Percentiles rank a stretch among this genome's conserved stretches.
These are phyloP conservation scores for Diophrys sp. DNA, from an alignment of 73 alveolate species.

Conservation along the genomic window DNA sequence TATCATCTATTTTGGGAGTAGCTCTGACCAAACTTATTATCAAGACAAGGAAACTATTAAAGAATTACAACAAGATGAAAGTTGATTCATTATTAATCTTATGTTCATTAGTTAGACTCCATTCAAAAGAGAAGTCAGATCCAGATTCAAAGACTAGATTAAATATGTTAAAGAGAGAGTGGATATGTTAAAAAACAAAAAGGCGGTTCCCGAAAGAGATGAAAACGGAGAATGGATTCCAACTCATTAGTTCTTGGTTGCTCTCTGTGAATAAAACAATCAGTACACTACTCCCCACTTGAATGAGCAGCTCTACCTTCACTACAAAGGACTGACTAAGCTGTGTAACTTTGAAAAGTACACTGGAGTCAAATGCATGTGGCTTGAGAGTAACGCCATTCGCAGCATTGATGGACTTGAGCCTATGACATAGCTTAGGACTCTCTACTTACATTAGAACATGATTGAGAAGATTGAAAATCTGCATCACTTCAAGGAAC, in stretches of 20 bases:
- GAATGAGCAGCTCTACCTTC: constrained; percentile 79
- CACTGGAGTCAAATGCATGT: constrained; percentile 65
- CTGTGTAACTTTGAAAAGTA: constrained; percentile 78
- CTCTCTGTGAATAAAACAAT: constrained; percentile 71
- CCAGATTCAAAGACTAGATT: neutral
- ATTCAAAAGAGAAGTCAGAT: constrained; percentile 9
- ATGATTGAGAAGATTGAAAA: constrained; percentile 55
- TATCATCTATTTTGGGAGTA: constrained; percentile 81
- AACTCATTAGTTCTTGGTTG: constrained; percentile 42
- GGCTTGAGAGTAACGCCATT: constrained; percentile 79
- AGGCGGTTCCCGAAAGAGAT: constrained; percentile 13
- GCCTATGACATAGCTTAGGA: constrained; percentile 53
- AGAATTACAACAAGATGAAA: constrained; percentile 27
- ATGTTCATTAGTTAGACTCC: constrained; percentile 26
- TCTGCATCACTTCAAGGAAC: constrained; percentile 53
- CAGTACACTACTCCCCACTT: constrained; percentile 80
- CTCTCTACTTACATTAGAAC: constrained; percentile 45
- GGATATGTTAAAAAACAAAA: neutral
- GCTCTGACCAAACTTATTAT: constrained; percentile 77
- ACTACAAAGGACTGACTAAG: constrained; percentile 78
- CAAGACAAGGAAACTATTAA: constrained; percentile 55
- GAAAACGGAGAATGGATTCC: constrained; percentile 43
- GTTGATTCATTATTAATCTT: constrained; percentile 43
- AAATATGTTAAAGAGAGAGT: too few relatives aligned
- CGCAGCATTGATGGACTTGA: constrained; percentile 74